Evolutionary conservation across 2,329 filamentous ascomycete genomes (phyloP).

Genomic region (Trichoderma sp.): DNA sequence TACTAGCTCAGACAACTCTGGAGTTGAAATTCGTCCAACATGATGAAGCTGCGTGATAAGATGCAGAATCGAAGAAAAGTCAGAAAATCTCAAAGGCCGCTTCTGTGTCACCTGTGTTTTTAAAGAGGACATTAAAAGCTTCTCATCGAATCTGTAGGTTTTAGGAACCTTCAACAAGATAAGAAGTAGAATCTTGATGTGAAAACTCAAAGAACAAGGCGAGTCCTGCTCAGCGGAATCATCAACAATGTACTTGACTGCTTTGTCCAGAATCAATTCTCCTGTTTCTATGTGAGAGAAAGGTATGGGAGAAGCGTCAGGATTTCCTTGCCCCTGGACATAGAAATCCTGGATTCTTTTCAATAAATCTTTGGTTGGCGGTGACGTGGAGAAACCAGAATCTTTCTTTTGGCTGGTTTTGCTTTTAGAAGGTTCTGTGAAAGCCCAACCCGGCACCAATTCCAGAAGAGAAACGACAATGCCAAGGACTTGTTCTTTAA

Average conservation of each 20-base stretch:
- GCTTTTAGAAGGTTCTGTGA: conserved; percentile 44
- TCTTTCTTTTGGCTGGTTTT: conserved; percentile 28
- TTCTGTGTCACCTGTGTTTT: conserved; percentile 50
- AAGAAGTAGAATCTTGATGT: conserved; percentile 62
- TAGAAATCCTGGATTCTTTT: conserved; percentile 69
- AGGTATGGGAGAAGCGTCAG: conserved; percentile 64
- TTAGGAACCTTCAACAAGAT: conserved; percentile 58
- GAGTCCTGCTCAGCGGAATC: conserved; percentile 48
- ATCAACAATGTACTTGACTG: conserved; percentile 55
- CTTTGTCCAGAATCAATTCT: conserved; percentile 67
- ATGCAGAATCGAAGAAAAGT: conserved; percentile 62
- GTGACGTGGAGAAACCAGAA: conserved; percentile 24
- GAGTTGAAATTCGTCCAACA: conserved; percentile 53
- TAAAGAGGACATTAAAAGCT: conserved; percentile 55
- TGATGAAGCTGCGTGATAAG: conserved; percentile 61
- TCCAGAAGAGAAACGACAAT: conserved; percentile 63
- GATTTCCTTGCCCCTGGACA: conserved; percentile 68
- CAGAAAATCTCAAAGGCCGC: conserved; percentile 52
- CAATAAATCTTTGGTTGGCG: conserved; percentile 55
- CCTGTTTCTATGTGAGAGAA: conserved; percentile 60
- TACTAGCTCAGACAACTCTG: conserved; percentile 66
- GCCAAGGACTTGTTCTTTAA: conserved; percentile 45
- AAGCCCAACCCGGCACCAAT: conserved; percentile 66
- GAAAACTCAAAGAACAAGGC: conserved; percentile 56
- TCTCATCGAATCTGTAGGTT: conserved; percentile 49